Percentiles rank a stretch among this genome's conserved stretches.
Evolutionary conservation across 768 basidiomycete species (phyloP).

Genomic region (Suillus hirtellus): DNA sequence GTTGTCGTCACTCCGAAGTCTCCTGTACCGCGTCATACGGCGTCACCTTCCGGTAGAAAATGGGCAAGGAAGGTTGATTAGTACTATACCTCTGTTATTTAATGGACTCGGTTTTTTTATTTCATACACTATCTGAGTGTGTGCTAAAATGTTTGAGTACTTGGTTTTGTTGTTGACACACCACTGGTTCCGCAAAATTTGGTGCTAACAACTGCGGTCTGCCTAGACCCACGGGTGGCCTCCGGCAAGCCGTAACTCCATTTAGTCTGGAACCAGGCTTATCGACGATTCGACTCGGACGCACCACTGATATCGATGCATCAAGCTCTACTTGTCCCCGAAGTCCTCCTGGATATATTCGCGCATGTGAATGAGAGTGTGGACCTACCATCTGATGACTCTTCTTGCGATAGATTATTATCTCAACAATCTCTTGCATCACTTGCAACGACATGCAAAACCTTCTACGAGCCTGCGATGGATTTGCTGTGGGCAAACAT

Average conservation of each 20-base stretch:
- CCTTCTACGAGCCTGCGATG: background rate
- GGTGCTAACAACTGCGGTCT: background rate
- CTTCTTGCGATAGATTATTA: background rate
- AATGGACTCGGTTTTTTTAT: background rate
- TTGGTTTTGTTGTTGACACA: background rate
- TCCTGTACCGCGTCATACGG: constrained; percentile 41
- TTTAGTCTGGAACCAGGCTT: background rate
- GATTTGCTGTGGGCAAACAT: background rate
- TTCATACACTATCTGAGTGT: background rate
- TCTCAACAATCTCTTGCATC: background rate
- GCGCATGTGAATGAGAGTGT: background rate
- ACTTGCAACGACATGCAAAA: constrained; percentile 2
- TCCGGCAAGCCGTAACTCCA: background rate
- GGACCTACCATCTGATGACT: background rate
- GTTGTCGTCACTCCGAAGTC: constrained; percentile 45
- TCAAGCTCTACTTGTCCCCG: background rate
- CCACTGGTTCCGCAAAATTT: background rate
- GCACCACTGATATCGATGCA: background rate
- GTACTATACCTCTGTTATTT: constrained; percentile 22
- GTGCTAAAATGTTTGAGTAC: background rate
- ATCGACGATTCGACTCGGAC: background rate
- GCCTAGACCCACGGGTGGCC: background rate
- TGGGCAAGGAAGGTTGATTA: constrained; percentile 79
- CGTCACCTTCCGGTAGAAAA: constrained; percentile 57
- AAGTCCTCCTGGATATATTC: background rate